Conservation (phyloP, 768 basidiomycete species). For the Collybiopsis confluens region DNA sequence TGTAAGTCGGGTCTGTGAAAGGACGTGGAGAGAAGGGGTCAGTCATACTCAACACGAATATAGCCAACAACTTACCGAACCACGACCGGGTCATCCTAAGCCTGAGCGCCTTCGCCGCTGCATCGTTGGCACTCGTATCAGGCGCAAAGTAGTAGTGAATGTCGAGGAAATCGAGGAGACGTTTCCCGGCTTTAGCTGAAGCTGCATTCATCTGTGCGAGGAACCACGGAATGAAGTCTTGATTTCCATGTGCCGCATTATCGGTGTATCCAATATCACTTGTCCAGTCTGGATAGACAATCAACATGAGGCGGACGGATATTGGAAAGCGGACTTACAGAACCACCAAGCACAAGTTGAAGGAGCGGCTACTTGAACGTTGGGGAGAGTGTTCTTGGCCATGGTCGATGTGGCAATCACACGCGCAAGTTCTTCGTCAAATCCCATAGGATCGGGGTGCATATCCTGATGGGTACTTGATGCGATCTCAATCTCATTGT, state of each 20-base stretch:
- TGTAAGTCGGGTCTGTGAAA: conserved; percentile 40
- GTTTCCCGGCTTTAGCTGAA: conserved; percentile 29
- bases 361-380: conserved; percentile 42
- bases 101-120: conserved; percentile 44
- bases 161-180: conserved; percentile 52
- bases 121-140: conserved; percentile 51
- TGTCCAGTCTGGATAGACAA: conserved; percentile 36
- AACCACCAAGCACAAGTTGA: conserved; percentile 45
- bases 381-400: conserved; percentile 40
- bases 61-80: conserved; percentile 30
- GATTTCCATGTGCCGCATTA: conserved; percentile 46
- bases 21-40: too few relatives aligned
- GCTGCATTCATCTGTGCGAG: conserved; percentile 41
- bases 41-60: too few relatives aligned
- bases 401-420: conserved; percentile 36
- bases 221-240: conserved; percentile 57
- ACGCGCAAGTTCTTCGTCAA: conserved; percentile 48
- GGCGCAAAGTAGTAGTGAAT: conserved; percentile 53
- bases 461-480: conserved; percentile 52
- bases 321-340: conserved; percentile 26
- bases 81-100: conserved; percentile 46
- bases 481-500: conserved; percentile 58
- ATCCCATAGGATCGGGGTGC: conserved; percentile 44
- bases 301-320: neutral
- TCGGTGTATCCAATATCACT: conserved; percentile 43